Base-by-base conservation (phyloP, 1,139 yeast genomes). In the Yamadazyma atlantica region DNA sequence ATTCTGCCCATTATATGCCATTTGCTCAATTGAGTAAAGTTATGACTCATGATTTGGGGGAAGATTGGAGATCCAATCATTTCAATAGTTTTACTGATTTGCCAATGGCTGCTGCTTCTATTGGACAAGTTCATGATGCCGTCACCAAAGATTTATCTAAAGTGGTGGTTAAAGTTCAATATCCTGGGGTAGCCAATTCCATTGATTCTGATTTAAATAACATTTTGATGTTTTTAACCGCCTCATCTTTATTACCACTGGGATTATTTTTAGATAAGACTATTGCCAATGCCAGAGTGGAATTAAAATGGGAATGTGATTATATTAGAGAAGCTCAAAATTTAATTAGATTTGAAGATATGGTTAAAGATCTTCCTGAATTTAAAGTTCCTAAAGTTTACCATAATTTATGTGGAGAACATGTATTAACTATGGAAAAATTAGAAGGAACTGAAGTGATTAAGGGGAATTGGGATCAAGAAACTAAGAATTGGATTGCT, bases 41-140 rank as follows among this genome's bases (percentile, higher is more conserved):
- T 4, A 76, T 92, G 80, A 60, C 71, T 10, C 61, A 66, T 13
- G 94, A 89, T 46, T 73, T 92, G 43, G 97, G 97, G 12, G 66
- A 60, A 11, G 71, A 78, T 44, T 92, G 99, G 99, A 75, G 89
- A 46, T 60, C 67, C 10, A 72, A 81, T 28, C 58, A 68, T 35
- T 92, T 87, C 56, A 66, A 83, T 9, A 66, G 78, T 3, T 92
- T 94, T 62, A 88, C 88, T 40, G 95, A 86, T 50, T 73, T 85
- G 18, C 98, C 99, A 2, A 78, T 92, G 42, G 98, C 98, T 1
- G 97, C 98, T 3, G 98, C 98, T 1, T 87, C 96, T 3, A 92
- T 92, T 51, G 97, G 98, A 3, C 97, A 92, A 61, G 98, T 92
- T 3, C 98, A 92, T 62, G 74, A 73, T 33, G 98, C 96, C 1